phyloP scores from a whole-genome alignment of 208 protist species.

The Herpetomonas tarakana region DNA sequence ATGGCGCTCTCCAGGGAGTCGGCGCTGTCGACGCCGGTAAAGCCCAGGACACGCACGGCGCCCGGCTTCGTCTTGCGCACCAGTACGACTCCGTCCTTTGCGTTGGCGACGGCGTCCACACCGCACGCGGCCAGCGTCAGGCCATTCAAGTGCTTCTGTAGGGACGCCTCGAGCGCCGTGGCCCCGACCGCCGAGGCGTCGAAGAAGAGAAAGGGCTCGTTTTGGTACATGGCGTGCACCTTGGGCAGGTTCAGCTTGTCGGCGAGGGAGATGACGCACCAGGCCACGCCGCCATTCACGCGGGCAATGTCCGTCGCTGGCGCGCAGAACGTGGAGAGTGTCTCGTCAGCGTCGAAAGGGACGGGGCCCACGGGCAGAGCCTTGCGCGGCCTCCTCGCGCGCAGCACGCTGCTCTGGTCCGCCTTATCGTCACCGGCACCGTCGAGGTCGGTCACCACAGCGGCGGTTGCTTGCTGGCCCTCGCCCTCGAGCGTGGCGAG shows the following conservation, averaged over 20 bases:
- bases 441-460: slow-evolving; percentile 1
- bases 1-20: slow-evolving; percentile 18
- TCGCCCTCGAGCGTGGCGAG: slow-evolving; percentile 21
- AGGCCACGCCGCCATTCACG: slow-evolving; percentile 9
- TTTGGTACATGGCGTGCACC: slow-evolving; percentile 30
- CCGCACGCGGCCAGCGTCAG: not conserved
- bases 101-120: slow-evolving; percentile 3
- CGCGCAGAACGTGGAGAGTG: slow-evolving; percentile 43
- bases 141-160: slow-evolving; percentile 13
- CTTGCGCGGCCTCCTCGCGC: not conserved
- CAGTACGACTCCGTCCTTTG: slow-evolving; percentile 10
- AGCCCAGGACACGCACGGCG: slow-evolving; percentile 16
- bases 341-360: slow-evolving; percentile 15
- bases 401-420: not conserved
- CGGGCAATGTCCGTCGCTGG: slow-evolving; percentile 24
- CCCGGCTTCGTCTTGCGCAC: slow-evolving; percentile 28
- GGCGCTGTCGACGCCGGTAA: slow-evolving; percentile 15
- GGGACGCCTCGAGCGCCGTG: slow-evolving; percentile 6
- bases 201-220: slow-evolving; percentile 75
- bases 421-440: not conserved
- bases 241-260: slow-evolving; percentile 21
- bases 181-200: slow-evolving; percentile 22
- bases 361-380: slow-evolving; percentile 26
- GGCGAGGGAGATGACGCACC: slow-evolving; percentile 49
- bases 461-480: not conserved